Base-by-base conservation (phyloP, 2,329 filamentous ascomycete genomes). In the Bimuria novae-zelandiae region DNA sequence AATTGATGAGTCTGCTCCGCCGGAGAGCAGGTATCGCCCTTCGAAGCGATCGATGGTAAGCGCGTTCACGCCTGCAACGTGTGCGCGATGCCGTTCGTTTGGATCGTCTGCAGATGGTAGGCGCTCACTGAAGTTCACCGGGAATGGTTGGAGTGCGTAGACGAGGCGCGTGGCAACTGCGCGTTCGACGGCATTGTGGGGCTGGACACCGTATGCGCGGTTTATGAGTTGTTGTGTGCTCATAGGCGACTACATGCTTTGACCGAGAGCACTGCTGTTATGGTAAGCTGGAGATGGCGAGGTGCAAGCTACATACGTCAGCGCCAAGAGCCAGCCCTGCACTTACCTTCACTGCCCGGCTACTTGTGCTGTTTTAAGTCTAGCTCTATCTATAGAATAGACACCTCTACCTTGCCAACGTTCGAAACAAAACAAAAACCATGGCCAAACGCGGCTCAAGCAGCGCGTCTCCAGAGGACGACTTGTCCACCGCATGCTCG, bases 11-110 rank as follows among this genome's bases (percentile, higher is more conserved):
- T 96, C 91, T 4, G 90, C 88, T 25, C 92, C 92, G 3, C 90
- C 93, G 0, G 92, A 96, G 1, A 96, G 75, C 57, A 97, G 81
- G 60, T 89, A 86, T 68, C 86, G 81, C 3, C 89, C 90, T 57
- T 94, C 89, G 66, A 94, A 91, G 44, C 86, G 84, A 66, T 97
- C 92, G 33, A 96, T 82, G 0, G 89, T 86, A 35, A 97, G 77
- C 33, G 88, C 85, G 67, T 88, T 94, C 32, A 92, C 89, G 12
- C 92, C 92, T 3, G 89, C 84, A 49, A 84, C 82, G 73, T 96
- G 92, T 1, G 91, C 89, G 41, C 79, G 81, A 82, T 54, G 60
- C 80, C 69, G 16, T 46, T 64, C 58, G 49, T 63, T 14, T 63
- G 63, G 63, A 23, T 72, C 74, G 43, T 67, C 56, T 17, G 57